A percentile compares a stretch with the other conserved stretches of the same genome.
These are phyloP conservation scores for Exserohilum turcica DNA, from an alignment of 2,329 filamentous ascomycete species.

Conservation along the genomic window DNA sequence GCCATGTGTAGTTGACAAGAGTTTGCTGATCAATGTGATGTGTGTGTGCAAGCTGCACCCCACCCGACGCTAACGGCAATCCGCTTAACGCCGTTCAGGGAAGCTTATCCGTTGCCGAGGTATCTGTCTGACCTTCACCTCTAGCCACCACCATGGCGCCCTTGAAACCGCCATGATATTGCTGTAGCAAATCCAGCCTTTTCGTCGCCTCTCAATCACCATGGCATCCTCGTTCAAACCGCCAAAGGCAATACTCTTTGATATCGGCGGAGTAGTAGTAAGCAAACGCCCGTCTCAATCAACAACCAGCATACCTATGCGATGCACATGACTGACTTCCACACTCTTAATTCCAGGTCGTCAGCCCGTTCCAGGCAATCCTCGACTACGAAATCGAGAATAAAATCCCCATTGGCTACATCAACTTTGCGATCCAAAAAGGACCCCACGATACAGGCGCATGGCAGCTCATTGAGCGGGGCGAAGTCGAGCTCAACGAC, in stretches of 20 bases:
- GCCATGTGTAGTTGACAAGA: no score
- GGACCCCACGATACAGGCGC: conserved; percentile 73
- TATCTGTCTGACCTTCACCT: conserved; percentile 19
- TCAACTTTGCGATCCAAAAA: conserved; percentile 86
- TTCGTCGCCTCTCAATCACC: not conserved
- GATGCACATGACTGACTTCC: conserved; percentile 1
- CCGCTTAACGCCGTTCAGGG: not conserved
- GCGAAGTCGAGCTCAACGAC: conserved; percentile 75
- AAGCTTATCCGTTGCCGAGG: conserved; percentile 31
- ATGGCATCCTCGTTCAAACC: conserved; percentile 19
- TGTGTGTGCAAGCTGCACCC: not conserved
- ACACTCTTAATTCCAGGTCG: conserved; percentile 65
- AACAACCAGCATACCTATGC: not conserved
- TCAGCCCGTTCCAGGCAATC: conserved; percentile 91
- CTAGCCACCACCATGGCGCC: conserved; percentile 17
- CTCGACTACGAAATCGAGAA: conserved; percentile 82
- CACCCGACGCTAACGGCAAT: not conserved
- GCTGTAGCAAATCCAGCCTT: conserved; percentile 4
- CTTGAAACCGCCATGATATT: conserved; percentile 26
- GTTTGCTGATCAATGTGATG: no score
- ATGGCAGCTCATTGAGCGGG: conserved; percentile 89
- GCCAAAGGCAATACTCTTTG: conserved; percentile 68
- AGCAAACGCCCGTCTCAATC: conserved; percentile 51
- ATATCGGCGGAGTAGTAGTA: conserved; percentile 97
- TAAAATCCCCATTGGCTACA: conserved; percentile 82